Percentiles rank a stretch among this genome's conserved stretches.
phyloP scores from a whole-genome alignment of 1,139 yeast species.

The Kluyveromyces sp. region DNA sequence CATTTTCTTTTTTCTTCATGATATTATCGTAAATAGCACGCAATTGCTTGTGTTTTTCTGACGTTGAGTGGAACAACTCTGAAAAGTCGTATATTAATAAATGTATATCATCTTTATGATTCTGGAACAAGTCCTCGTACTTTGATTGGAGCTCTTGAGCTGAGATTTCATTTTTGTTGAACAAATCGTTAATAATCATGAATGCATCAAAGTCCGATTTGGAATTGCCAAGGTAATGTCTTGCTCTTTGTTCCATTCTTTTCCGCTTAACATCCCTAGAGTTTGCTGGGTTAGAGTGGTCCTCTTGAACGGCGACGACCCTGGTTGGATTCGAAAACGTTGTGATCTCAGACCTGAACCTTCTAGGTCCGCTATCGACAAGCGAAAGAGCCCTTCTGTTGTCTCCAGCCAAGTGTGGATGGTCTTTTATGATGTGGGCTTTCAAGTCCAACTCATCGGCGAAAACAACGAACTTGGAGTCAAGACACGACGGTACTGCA shows the following conservation, averaged over 20 bases:
- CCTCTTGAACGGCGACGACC: constrained; percentile 20
- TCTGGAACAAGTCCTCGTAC: constrained; percentile 47
- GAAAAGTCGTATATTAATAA: constrained; percentile 50
- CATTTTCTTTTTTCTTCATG: constrained; percentile 21
- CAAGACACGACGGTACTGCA: constrained; percentile 73
- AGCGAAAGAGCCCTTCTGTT: constrained; percentile 27
- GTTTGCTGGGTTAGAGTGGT: constrained; percentile 14
- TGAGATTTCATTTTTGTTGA: constrained; percentile 38
- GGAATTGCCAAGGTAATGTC: constrained; percentile 60
- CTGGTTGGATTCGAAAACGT: constrained; percentile 39
- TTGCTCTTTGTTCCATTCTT: constrained; percentile 79
- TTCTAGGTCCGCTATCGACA: constrained; percentile 18
- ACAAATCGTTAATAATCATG: constrained; percentile 41
- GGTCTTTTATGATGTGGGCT: constrained; percentile 83
- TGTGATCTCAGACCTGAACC: constrained; percentile 62
- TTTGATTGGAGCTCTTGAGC: constrained; percentile 43
- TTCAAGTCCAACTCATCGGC: constrained; percentile 78
- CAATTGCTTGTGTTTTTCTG: constrained; percentile 32
- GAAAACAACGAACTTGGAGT: constrained; percentile 85
- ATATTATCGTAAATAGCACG: constrained; percentile 26
- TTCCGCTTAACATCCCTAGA: constrained; percentile 45
- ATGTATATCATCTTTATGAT: constrained; percentile 40
- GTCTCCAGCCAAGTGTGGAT: constrained; percentile 51
- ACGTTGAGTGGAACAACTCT: constrained; percentile 41
- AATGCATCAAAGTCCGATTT: constrained; percentile 43